A percentile compares a stretch with the other conserved stretches of the same genome.
Conservation (phyloP, 768 basidiomycete species). For the Boletus coccyginus region DNA sequence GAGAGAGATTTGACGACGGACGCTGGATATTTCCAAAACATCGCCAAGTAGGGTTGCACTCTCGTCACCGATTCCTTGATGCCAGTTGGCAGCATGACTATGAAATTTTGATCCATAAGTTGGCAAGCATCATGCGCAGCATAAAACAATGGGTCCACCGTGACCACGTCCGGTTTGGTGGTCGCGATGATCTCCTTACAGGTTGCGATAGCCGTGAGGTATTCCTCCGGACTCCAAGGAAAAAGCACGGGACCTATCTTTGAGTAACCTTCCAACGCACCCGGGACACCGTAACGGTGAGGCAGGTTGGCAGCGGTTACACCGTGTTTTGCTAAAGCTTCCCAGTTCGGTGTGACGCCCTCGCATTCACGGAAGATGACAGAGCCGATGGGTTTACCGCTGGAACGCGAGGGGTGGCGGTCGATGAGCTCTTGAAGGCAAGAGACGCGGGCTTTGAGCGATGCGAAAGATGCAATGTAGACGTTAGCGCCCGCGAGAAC, state of each 20-base stretch:
- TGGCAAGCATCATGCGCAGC: slow-evolving; percentile 4
- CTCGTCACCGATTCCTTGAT: background rate
- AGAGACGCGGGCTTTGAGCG: slow-evolving; percentile 6
- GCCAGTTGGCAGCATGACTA: background rate
- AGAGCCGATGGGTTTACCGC: background rate
- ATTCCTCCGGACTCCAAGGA: slow-evolving; percentile 8
- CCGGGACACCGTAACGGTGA: background rate
- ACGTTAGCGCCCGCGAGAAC: slow-evolving; percentile 9
- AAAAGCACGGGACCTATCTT: background rate
- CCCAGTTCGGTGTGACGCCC: background rate
- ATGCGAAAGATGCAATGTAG: slow-evolving; percentile 8
- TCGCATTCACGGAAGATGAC: slow-evolving; percentile 4
- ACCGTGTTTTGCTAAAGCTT: background rate
- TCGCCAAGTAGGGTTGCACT: background rate
- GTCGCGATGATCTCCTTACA: slow-evolving; percentile 1
- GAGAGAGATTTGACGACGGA: background rate
- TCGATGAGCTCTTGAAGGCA: slow-evolving; percentile 5
- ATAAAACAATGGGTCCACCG: background rate
- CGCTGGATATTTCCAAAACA: slow-evolving; percentile 7
- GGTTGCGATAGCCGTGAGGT: background rate
- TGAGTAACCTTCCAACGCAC: slow-evolving; percentile 3
- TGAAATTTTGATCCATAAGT: background rate
- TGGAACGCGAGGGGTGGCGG: background rate
- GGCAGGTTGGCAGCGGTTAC: background rate
- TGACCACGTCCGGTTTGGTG: background rate